Conservation (phyloP, 441 rosid genomes). For the Kokia cookei region DNA sequence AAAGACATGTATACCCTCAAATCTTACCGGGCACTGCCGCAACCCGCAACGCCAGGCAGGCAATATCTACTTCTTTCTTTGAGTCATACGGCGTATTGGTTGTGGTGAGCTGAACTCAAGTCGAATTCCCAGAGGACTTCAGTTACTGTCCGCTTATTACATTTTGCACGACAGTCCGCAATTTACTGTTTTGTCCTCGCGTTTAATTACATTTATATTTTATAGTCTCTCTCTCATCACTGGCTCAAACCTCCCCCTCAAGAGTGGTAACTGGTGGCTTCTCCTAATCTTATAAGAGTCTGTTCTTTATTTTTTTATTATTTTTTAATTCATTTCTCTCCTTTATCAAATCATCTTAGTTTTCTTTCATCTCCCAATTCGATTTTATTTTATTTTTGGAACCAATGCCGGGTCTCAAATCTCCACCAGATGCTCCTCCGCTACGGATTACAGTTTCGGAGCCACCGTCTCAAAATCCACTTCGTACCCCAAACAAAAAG, state of each 20-base stretch:
- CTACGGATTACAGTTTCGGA: conserved; percentile 62
- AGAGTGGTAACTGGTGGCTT: conserved; percentile 4
- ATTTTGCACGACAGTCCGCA: background rate
- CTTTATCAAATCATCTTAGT: conserved; percentile 10
- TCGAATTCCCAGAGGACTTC: background rate
- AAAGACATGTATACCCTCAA: background rate
- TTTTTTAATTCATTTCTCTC: background rate
- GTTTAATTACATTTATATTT: background rate
- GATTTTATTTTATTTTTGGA: background rate
- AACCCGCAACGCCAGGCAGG: background rate
- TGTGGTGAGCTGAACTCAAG: too few relatives aligned
- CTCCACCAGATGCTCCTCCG: conserved; percentile 66
- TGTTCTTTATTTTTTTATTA: background rate
- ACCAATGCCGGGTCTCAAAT: conserved; percentile 87
- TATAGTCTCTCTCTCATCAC: background rate
- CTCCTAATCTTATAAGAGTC: conserved; percentile 6
- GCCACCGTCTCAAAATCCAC: conserved; percentile 33
- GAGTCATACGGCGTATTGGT: too few relatives aligned
- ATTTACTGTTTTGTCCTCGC: conserved; percentile 1
- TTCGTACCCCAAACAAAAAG: conserved; percentile 36
- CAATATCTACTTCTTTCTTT: background rate
- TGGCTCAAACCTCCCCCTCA: conserved; percentile 12
- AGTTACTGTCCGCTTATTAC: background rate
- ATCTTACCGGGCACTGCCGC: background rate
- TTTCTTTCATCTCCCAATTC: background rate